Percentiles rank a stretch among this genome's conserved stretches.
Conservation (phyloP, 495 filamentous ascomycete species). For the Penicillium lagena region DNA sequence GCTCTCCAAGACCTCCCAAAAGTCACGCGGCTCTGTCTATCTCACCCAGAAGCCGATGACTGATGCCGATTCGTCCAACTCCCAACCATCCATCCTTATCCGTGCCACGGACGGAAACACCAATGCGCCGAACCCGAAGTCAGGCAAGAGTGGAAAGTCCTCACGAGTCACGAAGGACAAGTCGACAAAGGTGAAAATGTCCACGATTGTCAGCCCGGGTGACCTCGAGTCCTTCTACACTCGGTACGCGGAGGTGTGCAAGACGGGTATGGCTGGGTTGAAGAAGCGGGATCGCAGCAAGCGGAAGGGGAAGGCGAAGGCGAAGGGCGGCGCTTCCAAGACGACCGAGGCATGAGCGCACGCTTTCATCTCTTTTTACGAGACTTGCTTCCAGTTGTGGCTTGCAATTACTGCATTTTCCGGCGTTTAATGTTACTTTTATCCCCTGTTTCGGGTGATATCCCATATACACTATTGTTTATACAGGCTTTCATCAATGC, state of each 20-base stretch:
- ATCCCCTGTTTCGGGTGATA: background rate
- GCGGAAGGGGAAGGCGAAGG: slow-evolving; percentile 58
- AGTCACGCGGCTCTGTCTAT: slow-evolving; percentile 69
- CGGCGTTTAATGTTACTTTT: slow-evolving; percentile 17
- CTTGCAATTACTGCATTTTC: slow-evolving; percentile 13
- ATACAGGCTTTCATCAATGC: background rate
- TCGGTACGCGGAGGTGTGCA: slow-evolving; percentile 88
- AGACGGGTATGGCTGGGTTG: slow-evolving; percentile 75
- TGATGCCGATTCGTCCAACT: slow-evolving; percentile 7
- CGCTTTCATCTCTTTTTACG: background rate
- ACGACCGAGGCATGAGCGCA: slow-evolving; percentile 32
- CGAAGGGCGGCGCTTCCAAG: slow-evolving; percentile 53
- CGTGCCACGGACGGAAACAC: slow-evolving; percentile 71
- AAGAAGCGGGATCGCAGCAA: slow-evolving; percentile 94
- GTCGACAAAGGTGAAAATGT: slow-evolving; percentile 60
- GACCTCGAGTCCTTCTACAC: slow-evolving; percentile 75
- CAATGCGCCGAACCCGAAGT: slow-evolving; percentile 33
- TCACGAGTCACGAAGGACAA: slow-evolving; percentile 20
- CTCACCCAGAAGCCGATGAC: slow-evolving; percentile 71
- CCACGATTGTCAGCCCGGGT: slow-evolving; percentile 71
- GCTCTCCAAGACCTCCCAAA: slow-evolving; percentile 60
- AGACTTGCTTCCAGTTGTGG: background rate
- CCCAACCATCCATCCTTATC: slow-evolving; percentile 63
- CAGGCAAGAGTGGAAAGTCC: slow-evolving; percentile 16
- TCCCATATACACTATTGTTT: background rate